Evolutionary conservation across 257 asterid genomes (phyloP).

Genomic region (Paulownia fortunei): DNA sequence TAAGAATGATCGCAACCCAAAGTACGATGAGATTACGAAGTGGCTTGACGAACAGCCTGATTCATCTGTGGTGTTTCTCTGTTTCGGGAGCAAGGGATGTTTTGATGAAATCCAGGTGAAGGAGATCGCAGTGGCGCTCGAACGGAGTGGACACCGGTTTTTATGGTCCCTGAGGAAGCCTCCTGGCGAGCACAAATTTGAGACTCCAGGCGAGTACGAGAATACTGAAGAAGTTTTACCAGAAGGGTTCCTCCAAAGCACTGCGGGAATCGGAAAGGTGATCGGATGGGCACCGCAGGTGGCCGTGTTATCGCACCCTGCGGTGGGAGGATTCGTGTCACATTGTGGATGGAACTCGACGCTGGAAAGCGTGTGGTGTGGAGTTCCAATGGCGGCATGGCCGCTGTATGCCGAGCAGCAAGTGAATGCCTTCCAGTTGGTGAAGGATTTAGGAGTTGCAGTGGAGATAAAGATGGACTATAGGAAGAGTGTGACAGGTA

Average conservation of each 20-base stretch:
- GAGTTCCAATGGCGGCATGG: slow-evolving; percentile 53
- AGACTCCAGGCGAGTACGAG: slow-evolving; percentile 32
- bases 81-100: slow-evolving; percentile 46
- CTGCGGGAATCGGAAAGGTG: slow-evolving; percentile 35
- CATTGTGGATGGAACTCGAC: slow-evolving; percentile 57
- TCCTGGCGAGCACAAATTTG: slow-evolving; percentile 16
- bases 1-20: background rate
- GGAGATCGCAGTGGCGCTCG: slow-evolving; percentile 46
- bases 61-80: slow-evolving; percentile 44
- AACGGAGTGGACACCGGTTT: slow-evolving; percentile 40
- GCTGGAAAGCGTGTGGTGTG: slow-evolving; percentile 47
- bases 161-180: slow-evolving; percentile 53
- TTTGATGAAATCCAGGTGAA: slow-evolving; percentile 35
- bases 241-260: slow-evolving; percentile 39
- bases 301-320: slow-evolving; percentile 37
- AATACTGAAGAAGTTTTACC: slow-evolving; percentile 34
- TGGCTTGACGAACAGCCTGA: slow-evolving; percentile 50
- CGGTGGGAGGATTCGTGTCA: slow-evolving; percentile 56
- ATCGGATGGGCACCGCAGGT: slow-evolving; percentile 56
- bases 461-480: slow-evolving; percentile 28
- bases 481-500: background rate
- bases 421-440: slow-evolving; percentile 42
- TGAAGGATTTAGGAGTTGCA: slow-evolving; percentile 41
- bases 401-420: slow-evolving; percentile 52
- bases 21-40: background rate